Percentiles rank a stretch among this genome's conserved stretches.
phyloP scores from a whole-genome alignment of 306 rosid species.

The Malus domestica region DNA sequence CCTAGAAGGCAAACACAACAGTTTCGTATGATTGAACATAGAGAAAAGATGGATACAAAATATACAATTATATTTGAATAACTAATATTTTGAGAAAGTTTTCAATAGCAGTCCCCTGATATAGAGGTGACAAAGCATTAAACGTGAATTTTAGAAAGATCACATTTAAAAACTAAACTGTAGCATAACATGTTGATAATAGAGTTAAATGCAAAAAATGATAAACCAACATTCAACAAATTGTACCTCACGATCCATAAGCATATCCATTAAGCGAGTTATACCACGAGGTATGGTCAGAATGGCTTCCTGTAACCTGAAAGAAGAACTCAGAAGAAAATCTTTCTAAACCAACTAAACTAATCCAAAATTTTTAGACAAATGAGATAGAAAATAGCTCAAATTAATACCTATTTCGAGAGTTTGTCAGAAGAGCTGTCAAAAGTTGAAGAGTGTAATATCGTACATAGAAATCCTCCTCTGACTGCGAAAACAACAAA shows the following conservation, averaged over 20 bases:
- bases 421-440: conserved; percentile 85
- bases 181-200: neutral
- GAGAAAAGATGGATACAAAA: neutral
- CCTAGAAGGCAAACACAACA: conserved; percentile 35
- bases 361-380: conserved; percentile 6
- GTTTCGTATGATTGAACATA: neutral
- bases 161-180: neutral
- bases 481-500: conserved; percentile 52
- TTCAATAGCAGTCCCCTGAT: neutral
- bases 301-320: conserved; percentile 94
- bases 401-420: conserved; percentile 62
- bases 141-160: neutral
- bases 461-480: conserved; percentile 91
- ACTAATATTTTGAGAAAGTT: neutral
- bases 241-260: conserved; percentile 93
- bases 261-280: conserved; percentile 96
- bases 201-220: neutral
- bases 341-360: conserved; percentile 8
- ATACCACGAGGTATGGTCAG: conserved; percentile 87
- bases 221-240: neutral
- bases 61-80: neutral
- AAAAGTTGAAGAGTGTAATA: conserved; percentile 89
- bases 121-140: neutral
- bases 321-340: conserved; percentile 36
- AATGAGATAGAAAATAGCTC: conserved; percentile 18